Evolutionary conservation across 1,139 yeast species (phyloP), one percentile per base, ranked within the genome.

Genomic region (Zygoascus sp.): DNA sequence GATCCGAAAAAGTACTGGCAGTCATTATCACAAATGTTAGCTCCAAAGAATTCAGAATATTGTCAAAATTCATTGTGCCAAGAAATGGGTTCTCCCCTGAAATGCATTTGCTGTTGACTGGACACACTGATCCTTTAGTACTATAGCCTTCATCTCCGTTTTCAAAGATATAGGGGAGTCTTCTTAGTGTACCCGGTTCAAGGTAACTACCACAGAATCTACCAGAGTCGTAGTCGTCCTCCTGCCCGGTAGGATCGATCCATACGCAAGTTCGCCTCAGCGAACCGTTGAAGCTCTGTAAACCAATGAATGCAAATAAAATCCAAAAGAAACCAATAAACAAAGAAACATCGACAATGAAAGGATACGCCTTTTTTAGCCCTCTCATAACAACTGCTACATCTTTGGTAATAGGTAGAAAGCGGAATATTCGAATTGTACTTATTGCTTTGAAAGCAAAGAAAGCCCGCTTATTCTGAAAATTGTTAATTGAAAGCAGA

Each of bases 1-100:
- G 69, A 63, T 88, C 95, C 0, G 96, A 80, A 63, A 89, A 92
- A 0, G 97, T 89, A 62, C 92, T 92, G 16, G 90, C 92, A 61
- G 92, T 83, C 79, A 90, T 83, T 32, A 89, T 70, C 25, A 92
- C 92, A 65, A 89, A 89, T 1, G 89, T 92, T 62, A 88, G 65
- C 61, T 90, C 94, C 69, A 92, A 69, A 0, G 97, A 81, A 51
- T 82, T 83, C 50, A 86, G 72, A 45, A 92, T 79, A 59, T 89
- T 89, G 63, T 92, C 97, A 66, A 88, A 92, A 48, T 81, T 79
- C 23, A 87, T 75, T 1, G 92, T 79, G 1, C 85, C 86, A 46
- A 74, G 76, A 55, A 81, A 76, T 0, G 95, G 95, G 58, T 88
- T 88, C 0, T 76, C 76, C 8, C 77, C 77, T 2, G 83, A 73